These are phyloP conservation scores for Mycena vitilis DNA, from an alignment of 768 basidiomycete species.

Conservation along the genomic window DNA sequence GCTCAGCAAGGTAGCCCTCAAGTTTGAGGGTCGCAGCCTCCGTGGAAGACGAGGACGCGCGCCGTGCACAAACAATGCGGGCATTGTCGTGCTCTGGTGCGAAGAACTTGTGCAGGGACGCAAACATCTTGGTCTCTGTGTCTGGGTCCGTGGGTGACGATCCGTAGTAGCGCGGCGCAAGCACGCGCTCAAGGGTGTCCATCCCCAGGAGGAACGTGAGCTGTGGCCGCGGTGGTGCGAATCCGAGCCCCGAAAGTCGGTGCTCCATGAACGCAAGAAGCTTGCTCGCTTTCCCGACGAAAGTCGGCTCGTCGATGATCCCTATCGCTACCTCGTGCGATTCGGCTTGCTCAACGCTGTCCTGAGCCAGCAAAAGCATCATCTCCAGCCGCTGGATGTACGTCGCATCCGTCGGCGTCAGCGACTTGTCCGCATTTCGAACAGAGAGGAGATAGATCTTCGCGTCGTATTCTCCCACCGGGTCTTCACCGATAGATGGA, in stretches of 20 bases:
- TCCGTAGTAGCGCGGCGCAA: slow-evolving; percentile 80
- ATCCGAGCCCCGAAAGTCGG: slow-evolving; percentile 44
- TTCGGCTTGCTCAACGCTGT: slow-evolving; percentile 44
- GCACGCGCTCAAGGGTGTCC: slow-evolving; percentile 87
- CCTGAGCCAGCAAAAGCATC: slow-evolving; percentile 76
- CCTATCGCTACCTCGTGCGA: slow-evolving; percentile 69
- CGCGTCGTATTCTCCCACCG: slow-evolving; percentile 69
- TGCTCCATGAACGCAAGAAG: slow-evolving; percentile 64
- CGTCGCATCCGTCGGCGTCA: slow-evolving; percentile 78
- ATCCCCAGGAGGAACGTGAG: slow-evolving; percentile 83
- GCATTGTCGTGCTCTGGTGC: slow-evolving; percentile 66
- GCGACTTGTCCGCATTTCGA: slow-evolving; percentile 86
- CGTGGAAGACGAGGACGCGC: slow-evolving; percentile 42
- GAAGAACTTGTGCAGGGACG: slow-evolving; percentile 69
- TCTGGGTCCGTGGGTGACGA: slow-evolving; percentile 37
- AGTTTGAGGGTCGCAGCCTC: slow-evolving; percentile 41
- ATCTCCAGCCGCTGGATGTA: slow-evolving; percentile 86
- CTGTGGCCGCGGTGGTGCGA: slow-evolving; percentile 45
- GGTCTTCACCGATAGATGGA: slow-evolving; percentile 33
- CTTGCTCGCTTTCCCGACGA: slow-evolving; percentile 80
- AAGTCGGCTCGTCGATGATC: slow-evolving; percentile 88
- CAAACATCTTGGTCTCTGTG: slow-evolving; percentile 62
- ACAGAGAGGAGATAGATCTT: slow-evolving; percentile 85
- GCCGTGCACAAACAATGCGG: slow-evolving; percentile 72
- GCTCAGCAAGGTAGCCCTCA: slow-evolving; percentile 62